Evolutionary conservation across 805 yeast genomes (phyloP).

Genomic region (Candida multigemmis): DNA sequence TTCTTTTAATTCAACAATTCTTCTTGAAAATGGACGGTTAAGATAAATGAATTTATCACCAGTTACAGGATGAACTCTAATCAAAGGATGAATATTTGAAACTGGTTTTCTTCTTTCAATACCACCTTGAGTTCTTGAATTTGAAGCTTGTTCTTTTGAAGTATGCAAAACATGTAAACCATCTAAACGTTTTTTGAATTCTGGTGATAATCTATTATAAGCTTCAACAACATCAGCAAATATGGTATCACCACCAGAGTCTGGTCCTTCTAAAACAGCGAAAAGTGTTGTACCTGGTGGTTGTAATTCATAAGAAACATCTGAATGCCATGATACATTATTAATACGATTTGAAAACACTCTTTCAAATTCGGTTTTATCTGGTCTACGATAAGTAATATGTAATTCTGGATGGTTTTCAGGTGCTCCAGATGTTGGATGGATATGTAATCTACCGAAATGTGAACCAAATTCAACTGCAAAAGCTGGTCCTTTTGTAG

Average conservation of each 20-base stretch:
- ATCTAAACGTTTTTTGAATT: conserved; percentile 45
- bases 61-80: conserved; percentile 67
- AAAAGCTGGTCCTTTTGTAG: conserved; percentile 38
- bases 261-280: conserved; percentile 48
- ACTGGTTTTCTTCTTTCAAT: conserved; percentile 59
- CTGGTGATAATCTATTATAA: conserved; percentile 61
- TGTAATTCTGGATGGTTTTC: conserved; percentile 56
- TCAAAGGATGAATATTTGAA: conserved; percentile 57
- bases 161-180: conserved; percentile 65
- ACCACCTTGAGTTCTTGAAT: conserved; percentile 47
- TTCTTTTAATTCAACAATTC: conserved; percentile 62
- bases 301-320: conserved; percentile 64
- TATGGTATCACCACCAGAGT: conserved; percentile 71
- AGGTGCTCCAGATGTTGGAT: conserved; percentile 70
- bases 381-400: conserved; percentile 46
- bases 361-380: conserved; percentile 25
- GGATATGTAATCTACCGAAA: conserved; percentile 66
- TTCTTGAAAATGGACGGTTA: conserved; percentile 53
- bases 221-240: conserved; percentile 68
- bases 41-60: conserved; percentile 50
- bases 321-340: conserved; percentile 58
- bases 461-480: conserved; percentile 48
- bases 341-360: conserved; percentile 24
- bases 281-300: conserved; percentile 68
- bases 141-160: conserved; percentile 59